Base-by-base conservation (phyloP, 1,139 yeast genomes). In the Spathaspora sp. region DNA sequence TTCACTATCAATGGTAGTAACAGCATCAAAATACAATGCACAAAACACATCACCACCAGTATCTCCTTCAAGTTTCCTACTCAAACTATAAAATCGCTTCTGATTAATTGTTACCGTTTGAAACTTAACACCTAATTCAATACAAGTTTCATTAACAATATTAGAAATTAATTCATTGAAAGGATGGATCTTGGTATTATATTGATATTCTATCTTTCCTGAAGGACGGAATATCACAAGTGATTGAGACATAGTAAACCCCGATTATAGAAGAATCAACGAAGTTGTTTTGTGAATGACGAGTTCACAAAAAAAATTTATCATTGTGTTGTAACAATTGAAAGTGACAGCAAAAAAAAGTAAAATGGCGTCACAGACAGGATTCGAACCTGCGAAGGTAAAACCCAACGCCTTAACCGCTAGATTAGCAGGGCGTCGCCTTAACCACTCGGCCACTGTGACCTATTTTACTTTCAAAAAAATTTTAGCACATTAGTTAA, bases 361-460 rank as follows among this genome's bases (percentile, higher is more conserved):
- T 71, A 63, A 25, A 27, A 67, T 61, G 57, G 47, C 89, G 89
- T 82, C 80, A 83, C 86, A 80, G 86, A 81, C 88, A 82, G 86
- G 88, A 83, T 83, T 83, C 87, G 88, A 83, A 83, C 89, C 86
- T 83, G 87, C 87, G 89, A 82, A 80, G 84, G 87, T 78, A 82
- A 73, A 80, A 77, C 87, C 84, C 87, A 82, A 81, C 81, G 81
- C 87, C 88, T 82, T 50, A 61, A 58, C 80, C 62, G 71, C 80
- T 56, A 51, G 51, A 49, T 44, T 80, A 81, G 86, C 86, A 82
- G 88, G 87, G 87, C 84, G 81, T 80, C 88, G 86, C 88, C 87
- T 82, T 82, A 82, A 82, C 88, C 88, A 81, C 88, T 82, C 88
- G 87, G 87, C 86, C 87, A 82, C 86, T 79, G 86, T 44, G 42